These are phyloP conservation scores for Gentiana straminea DNA, from an alignment of 257 asterid genomes.

Conservation along the genomic window DNA sequence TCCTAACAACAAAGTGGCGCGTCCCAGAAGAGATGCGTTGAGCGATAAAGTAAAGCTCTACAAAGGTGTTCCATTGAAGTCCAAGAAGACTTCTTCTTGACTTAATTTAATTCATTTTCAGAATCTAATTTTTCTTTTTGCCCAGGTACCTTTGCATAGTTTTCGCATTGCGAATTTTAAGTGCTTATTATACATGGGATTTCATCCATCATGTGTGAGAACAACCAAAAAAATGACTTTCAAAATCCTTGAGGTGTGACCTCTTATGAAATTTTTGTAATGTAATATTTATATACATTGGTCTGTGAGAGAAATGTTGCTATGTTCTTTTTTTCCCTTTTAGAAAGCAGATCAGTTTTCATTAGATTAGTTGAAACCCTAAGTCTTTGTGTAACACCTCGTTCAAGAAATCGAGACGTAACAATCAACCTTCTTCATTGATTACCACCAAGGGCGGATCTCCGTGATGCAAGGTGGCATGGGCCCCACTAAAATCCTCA, in stretches of 20 bases:
- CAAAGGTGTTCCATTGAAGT: constrained; percentile 65
- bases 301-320: too few species aligned
- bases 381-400: too few species aligned
- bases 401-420: too few species aligned
- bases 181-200: neutral
- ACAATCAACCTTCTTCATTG: too few species aligned
- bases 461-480: too few species aligned
- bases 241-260: neutral
- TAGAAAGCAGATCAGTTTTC: too few species aligned
- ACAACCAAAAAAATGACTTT: neutral
- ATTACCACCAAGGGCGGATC: too few species aligned
- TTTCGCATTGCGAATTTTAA: neutral
- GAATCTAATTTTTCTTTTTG: too few species aligned
- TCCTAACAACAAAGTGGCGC: constrained; percentile 85
- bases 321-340: too few species aligned
- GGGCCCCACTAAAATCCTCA: too few species aligned
- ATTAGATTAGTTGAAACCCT: too few species aligned
- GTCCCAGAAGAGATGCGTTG: constrained; percentile 76
- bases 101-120: constrained; percentile 7
- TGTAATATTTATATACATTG: too few species aligned
- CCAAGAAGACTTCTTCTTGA: constrained; percentile 39
- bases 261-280: neutral
- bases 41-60: constrained; percentile 71
- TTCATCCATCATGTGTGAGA: neutral
- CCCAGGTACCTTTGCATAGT: neutral